Percentiles rank a stretch among this genome's conserved stretches.
Conservation (phyloP, 2,329 filamentous ascomycete species). For the Phyllachora maydis region DNA sequence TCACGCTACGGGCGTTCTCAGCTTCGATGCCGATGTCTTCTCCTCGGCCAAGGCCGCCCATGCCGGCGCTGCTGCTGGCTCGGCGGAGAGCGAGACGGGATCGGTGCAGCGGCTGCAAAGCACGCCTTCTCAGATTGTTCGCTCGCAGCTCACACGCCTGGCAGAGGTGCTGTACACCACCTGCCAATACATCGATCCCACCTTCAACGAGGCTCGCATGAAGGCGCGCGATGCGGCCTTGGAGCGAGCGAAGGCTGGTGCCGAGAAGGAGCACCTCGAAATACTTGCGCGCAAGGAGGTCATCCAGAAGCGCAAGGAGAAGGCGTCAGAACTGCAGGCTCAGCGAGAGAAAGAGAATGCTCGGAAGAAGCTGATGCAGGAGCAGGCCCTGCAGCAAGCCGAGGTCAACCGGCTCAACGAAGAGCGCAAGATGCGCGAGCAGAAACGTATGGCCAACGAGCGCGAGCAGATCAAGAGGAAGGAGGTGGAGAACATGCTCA, state of each 20-base stretch:
- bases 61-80: slow-evolving; percentile 64
- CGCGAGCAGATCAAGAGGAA: slow-evolving; percentile 78
- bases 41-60: slow-evolving; percentile 87
- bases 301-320: slow-evolving; percentile 94
- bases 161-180: slow-evolving; percentile 83
- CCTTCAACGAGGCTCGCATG: slow-evolving; percentile 63
- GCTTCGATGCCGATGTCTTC: slow-evolving; percentile 96
- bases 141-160: slow-evolving; percentile 79
- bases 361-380: slow-evolving; percentile 65
- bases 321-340: slow-evolving; percentile 72
- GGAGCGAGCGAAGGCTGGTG: slow-evolving; percentile 63
- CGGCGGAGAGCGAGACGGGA: slow-evolving; percentile 65
- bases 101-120: slow-evolving; percentile 90
- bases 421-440: slow-evolving; percentile 80
- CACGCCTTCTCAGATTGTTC: slow-evolving; percentile 93
- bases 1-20: slow-evolving; percentile 84
- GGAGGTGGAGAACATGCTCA: slow-evolving; percentile 81
- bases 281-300: slow-evolving; percentile 70
- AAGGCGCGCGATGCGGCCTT: slow-evolving; percentile 65
- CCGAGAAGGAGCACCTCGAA: slow-evolving; percentile 79
- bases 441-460: slow-evolving; percentile 68
- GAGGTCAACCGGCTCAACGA: slow-evolving; percentile 78
- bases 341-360: slow-evolving; percentile 86
- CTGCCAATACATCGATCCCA: slow-evolving; percentile 86
- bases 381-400: slow-evolving; percentile 74